Evolutionary conservation across 1,284 basidiomycete species (phyloP).

Genomic region (Lentinula novae-zelandiae): DNA sequence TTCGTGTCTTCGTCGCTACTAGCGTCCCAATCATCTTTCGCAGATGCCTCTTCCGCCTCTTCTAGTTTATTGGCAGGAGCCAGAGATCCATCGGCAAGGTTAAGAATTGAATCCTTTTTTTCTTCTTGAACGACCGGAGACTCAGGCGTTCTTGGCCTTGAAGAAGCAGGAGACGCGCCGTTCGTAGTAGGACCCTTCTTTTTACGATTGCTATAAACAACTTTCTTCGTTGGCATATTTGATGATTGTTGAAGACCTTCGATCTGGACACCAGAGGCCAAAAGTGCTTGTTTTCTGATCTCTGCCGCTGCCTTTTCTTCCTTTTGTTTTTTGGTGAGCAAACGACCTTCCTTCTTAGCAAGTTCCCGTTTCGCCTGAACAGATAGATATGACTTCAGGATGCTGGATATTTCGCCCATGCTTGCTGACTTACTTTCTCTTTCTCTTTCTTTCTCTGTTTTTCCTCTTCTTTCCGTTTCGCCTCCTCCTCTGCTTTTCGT

Average conservation of each 20-base stretch:
- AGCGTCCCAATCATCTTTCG: conserved; percentile 86
- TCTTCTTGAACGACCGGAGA: conserved; percentile 32
- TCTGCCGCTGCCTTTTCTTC: conserved; percentile 92
- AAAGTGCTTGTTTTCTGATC: conserved; percentile 85
- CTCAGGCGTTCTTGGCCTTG: conserved; percentile 51
- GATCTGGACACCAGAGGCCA: conserved; percentile 87
- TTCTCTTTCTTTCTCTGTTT: conserved; percentile 85
- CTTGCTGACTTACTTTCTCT: conserved; percentile 64
- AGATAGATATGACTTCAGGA: conserved; percentile 1
- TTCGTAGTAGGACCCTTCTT: conserved; percentile 59
- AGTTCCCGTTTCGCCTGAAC: conserved; percentile 76
- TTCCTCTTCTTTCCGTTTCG: conserved; percentile 72
- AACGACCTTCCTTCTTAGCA: conserved; percentile 86
- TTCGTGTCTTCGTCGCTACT: conserved; percentile 50
- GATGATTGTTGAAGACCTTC: conserved; percentile 76
- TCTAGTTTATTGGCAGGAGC: not conserved
- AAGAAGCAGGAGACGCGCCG: conserved; percentile 46
- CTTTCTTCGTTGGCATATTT: conserved; percentile 53
- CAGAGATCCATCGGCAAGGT: conserved; percentile 11
- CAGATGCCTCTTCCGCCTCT: conserved; percentile 30
- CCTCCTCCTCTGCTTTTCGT: conserved; percentile 73
- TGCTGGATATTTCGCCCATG: not conserved
- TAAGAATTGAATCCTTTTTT: conserved; percentile 18
- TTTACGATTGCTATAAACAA: conserved; percentile 83
- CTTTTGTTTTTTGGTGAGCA: conserved; percentile 95